Base-by-base conservation (phyloP, 805 yeast species). In the Myxozyma geophila region DNA sequence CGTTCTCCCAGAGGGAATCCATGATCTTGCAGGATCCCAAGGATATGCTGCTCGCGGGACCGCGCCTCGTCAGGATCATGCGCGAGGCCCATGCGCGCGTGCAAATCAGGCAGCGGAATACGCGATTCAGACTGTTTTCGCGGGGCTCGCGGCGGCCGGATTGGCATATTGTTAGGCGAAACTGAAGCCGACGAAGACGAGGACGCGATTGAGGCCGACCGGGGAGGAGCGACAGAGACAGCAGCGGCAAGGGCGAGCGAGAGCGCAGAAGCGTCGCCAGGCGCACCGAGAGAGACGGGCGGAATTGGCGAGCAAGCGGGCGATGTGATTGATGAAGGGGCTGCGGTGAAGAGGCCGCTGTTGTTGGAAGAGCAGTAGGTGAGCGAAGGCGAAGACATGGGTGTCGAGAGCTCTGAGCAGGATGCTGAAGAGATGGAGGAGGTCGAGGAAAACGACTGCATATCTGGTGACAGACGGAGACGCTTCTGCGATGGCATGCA, bases 1-100 rank as follows among this genome's bases (percentile, higher is more conserved):
- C 84, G 84, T 66, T 85, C 82, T 5, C 96, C 96, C 36, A 91
- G 74, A 36, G 87, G 85, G 75, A 89, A 90, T 4, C 88, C 86
- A 58, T 90, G 80, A 19, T 82, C 85, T 44, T 67, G 67, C 23
- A 77, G 70, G n/a, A 76, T 75, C 9, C 74, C 75, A 63, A 78
- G 71, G 39, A 79, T 75, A 15, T 70, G 68, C 63, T 74, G 75
- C 62, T 78, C 81, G 7, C 80, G 75, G 23, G 67, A 59, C 17
- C 76, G 70, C 7, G 80, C 81, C 63, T 73, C 74, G 21, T 67
- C 72, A 36, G 73, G 79, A 62, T 79, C 74, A 51, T 76, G 69
- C 1, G 63, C 64, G 13, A 78, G 73, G 6, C 79, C 78, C 81
- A 78, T 78, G 23, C 74, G 70, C 1, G 68, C 70, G 62, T 74